phyloP scores from a whole-genome alignment of 2,329 filamentous ascomycete genomes.

The Neospermospora avenae region DNA sequence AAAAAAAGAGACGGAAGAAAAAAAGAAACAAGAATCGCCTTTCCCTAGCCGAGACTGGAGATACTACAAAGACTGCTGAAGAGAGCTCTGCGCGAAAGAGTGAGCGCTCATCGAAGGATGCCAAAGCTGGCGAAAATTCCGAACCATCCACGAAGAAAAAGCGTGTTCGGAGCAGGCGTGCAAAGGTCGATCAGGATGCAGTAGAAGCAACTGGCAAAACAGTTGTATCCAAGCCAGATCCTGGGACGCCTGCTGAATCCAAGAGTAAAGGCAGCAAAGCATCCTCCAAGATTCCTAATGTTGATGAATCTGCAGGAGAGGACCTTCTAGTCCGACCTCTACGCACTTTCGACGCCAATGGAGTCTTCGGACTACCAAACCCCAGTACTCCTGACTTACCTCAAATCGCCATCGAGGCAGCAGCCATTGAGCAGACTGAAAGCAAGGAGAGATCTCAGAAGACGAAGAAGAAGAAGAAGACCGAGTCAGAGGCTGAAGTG shows the following conservation, averaged over 20 bases:
- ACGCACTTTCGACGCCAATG: background rate
- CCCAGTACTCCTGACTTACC: background rate
- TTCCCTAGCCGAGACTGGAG: background rate
- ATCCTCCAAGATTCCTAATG: background rate
- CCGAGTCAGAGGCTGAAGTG: background rate
- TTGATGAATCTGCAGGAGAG: background rate
- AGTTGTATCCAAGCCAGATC: background rate
- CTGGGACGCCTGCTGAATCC: background rate
- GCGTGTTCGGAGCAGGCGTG: constrained; percentile 7
- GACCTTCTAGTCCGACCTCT: background rate
- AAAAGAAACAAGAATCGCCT: constrained; percentile 27
- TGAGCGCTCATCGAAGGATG: background rate
- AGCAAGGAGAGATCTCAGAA: constrained; percentile 1
- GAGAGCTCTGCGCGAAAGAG: background rate
- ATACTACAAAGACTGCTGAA: background rate
- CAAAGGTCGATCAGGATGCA: background rate
- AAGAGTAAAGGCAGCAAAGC: background rate
- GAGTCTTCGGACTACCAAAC: background rate
- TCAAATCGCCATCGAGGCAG: background rate
- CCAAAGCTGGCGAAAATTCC: background rate
- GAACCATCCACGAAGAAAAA: constrained; percentile 7
- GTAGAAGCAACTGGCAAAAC: background rate
- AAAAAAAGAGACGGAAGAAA: constrained; percentile 24
- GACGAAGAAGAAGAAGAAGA: background rate
- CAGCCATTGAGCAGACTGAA: background rate